These are phyloP conservation scores for Polychytrium aggregatum DNA, from an alignment of 192 early-diverging fungal genomes.

Conservation along the genomic window DNA sequence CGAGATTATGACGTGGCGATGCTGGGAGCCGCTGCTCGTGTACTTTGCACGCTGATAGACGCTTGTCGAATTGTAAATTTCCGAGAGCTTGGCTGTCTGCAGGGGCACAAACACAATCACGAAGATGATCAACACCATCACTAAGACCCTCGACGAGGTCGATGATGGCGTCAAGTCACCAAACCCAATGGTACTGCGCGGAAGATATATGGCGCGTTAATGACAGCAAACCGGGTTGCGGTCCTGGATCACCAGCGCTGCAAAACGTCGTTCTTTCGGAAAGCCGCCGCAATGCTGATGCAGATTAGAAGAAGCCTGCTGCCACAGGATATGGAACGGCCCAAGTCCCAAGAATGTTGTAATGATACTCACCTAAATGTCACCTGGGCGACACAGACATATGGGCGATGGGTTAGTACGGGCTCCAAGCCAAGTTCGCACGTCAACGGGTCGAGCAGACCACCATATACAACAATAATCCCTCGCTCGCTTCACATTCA, in stretches of 20 bases:
- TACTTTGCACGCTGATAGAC: conserved; percentile 35
- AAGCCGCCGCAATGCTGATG: too few relatives aligned
- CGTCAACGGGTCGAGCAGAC: too few relatives aligned
- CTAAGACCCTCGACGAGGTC: conserved; percentile 31
- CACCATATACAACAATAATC: too few relatives aligned
- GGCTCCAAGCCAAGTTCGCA: too few relatives aligned
- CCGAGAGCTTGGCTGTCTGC: conserved; percentile 35
- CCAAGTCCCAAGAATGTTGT: too few relatives aligned
- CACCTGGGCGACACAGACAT: too few relatives aligned
- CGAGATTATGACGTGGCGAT: conserved; percentile 31
- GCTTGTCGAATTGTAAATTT: conserved; percentile 31
- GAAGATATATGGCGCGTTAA: too few relatives aligned
- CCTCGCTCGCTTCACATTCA: too few relatives aligned
- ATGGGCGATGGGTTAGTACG: too few relatives aligned
- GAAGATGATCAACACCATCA: conserved; percentile 40
- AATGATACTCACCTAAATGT: conserved; percentile 6
- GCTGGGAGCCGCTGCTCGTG: conserved; percentile 2
- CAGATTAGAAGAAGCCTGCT: too few relatives aligned
- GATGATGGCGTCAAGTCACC: conserved; percentile 40
- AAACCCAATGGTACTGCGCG: conserved; percentile 38
- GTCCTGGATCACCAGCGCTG: neutral
- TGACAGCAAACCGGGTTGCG: too few relatives aligned
- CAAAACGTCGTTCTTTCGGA: neutral
- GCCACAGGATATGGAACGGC: too few relatives aligned
- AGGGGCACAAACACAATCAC: conserved; percentile 38